Conservation (phyloP, 2,329 filamentous ascomycete species). For the Podosphaera xanthii region DNA sequence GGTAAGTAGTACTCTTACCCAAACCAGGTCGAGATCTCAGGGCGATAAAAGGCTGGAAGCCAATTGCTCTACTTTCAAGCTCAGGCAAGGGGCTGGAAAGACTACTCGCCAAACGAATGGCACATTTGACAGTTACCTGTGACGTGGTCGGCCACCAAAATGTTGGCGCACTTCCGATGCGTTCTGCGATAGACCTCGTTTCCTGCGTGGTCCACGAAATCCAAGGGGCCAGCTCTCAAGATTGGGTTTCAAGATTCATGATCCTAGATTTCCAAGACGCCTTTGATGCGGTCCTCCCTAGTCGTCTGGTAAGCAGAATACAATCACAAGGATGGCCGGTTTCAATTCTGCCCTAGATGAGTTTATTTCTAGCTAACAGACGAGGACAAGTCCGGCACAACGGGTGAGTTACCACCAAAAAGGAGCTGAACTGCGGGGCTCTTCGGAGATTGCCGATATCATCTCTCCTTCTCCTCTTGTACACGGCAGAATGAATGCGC, state of each 20-base stretch:
- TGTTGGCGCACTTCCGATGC: neutral
- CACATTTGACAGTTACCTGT: neutral
- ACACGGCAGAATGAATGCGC: neutral
- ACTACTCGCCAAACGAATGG: neutral
- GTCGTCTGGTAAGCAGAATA: neutral
- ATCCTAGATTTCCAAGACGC: neutral
- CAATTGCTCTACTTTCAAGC: neutral
- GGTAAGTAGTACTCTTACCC: neutral
- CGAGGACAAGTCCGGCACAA: neutral
- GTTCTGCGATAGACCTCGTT: neutral
- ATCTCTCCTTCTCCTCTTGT: neutral
- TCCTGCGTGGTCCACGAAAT: neutral
- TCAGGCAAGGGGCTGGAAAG: neutral
- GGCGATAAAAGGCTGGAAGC: neutral
- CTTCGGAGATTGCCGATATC: neutral
- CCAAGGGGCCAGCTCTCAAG: neutral
- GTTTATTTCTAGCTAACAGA: neutral
- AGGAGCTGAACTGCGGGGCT: neutral
- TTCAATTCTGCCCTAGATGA: neutral
- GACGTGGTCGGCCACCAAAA: neutral
- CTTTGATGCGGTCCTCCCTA: neutral
- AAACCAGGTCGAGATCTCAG: neutral
- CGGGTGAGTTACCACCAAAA: neutral
- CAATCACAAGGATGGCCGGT: neutral
- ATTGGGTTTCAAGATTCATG: neutral